Evolutionary conservation across 2,329 filamentous ascomycete species (phyloP).

Genomic region (Ambrosiella beaveri): DNA sequence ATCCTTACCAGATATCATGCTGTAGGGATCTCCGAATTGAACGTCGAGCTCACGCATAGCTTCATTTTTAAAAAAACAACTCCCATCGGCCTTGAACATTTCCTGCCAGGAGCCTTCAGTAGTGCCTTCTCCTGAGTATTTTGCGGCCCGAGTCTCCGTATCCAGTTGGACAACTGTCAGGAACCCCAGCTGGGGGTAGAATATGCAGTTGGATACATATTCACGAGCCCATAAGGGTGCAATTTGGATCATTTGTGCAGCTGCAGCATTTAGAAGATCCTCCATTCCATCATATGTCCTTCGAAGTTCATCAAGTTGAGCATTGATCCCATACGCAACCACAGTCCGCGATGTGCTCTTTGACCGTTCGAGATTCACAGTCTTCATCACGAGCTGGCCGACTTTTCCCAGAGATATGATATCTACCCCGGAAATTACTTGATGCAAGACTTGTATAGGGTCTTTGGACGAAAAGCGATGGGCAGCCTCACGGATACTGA

Average conservation of each 20-base stretch:
- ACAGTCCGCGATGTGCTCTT: slow-evolving; percentile 53
- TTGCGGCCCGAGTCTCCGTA: slow-evolving; percentile 28
- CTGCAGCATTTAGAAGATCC: slow-evolving; percentile 50
- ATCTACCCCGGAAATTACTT: background rate
- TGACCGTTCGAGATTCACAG: slow-evolving; percentile 25
- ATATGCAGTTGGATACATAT: slow-evolving; percentile 58
- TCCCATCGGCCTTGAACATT: slow-evolving; percentile 54
- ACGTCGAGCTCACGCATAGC: slow-evolving; percentile 68
- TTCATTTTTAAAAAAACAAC: slow-evolving; percentile 72
- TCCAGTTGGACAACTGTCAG: slow-evolving; percentile 57
- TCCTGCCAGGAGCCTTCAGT: slow-evolving; percentile 52
- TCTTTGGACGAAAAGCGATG: background rate
- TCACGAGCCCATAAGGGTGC: slow-evolving; percentile 41
- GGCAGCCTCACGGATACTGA: slow-evolving; percentile 5
- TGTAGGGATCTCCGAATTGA: slow-evolving; percentile 70
- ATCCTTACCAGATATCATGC: slow-evolving; percentile 56
- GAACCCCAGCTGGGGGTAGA: slow-evolving; percentile 84
- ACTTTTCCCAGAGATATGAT: background rate
- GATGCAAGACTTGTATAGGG: background rate
- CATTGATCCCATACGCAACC: slow-evolving; percentile 54
- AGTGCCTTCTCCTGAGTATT: slow-evolving; percentile 42
- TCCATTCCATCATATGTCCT: slow-evolving; percentile 62
- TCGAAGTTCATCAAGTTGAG: slow-evolving; percentile 61
- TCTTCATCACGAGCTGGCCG: slow-evolving; percentile 5
- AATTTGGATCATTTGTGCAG: slow-evolving; percentile 41